phyloP scores from a whole-genome alignment of 257 asterid genomes.

The Solanum sejunctum region DNA sequence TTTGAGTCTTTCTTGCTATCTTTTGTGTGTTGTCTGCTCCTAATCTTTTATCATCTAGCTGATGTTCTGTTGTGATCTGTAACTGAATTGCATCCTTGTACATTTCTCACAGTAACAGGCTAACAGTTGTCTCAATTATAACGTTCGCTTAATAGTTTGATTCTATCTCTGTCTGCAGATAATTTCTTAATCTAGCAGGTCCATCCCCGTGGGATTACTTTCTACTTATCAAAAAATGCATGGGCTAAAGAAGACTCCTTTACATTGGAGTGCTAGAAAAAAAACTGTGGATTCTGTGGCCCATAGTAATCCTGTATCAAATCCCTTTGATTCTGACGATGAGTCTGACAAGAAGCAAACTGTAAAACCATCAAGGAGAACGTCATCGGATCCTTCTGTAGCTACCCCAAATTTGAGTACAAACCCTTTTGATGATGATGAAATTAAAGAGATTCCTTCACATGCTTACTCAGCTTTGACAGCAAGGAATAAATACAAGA shows the following conservation, averaged over 20 bases:
- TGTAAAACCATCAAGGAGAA: conserved; percentile 31
- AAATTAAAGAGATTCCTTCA: conserved; percentile 25
- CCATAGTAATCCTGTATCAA: conserved; percentile 10
- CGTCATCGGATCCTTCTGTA: conserved; percentile 51
- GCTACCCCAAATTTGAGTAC: conserved; percentile 17
- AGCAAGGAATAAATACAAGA: conserved; percentile 51
- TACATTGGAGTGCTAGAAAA: conserved; percentile 34
- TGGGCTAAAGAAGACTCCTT: conserved; percentile 56
- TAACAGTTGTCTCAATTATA: background rate
- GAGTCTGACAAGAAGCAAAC: conserved; percentile 45
- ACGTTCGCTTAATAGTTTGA: background rate
- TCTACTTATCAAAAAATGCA: conserved; percentile 31
- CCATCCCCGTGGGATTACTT: background rate
- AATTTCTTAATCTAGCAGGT: background rate
- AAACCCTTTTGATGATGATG: conserved; percentile 66
- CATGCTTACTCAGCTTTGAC: conserved; percentile 26
- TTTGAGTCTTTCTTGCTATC: background rate
- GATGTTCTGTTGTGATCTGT: background rate
- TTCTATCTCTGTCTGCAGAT: background rate
- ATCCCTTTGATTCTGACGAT: conserved; percentile 76
- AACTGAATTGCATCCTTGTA: background rate
- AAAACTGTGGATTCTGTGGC: conserved; percentile 15
- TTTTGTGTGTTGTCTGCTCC: background rate
- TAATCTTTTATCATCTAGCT: background rate
- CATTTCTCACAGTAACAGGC: background rate